A percentile compares a stretch with the other conserved stretches of the same genome.
phyloP scores from a whole-genome alignment of 257 asterid species.

The Nyctanthes arbortristis region DNA sequence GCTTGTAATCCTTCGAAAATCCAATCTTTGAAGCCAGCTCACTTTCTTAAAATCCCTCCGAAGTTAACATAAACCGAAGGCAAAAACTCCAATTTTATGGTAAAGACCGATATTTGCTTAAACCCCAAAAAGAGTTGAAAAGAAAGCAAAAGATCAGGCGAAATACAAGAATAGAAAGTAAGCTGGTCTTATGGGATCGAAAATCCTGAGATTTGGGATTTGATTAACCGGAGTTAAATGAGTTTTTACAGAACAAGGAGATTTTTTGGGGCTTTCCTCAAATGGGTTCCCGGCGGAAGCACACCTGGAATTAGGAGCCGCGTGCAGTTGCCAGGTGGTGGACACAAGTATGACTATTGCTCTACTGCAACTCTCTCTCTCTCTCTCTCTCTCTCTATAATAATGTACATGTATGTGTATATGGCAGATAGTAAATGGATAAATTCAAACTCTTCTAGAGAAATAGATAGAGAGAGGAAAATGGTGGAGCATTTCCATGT shows the following conservation, averaged over 20 bases:
- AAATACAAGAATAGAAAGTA: not conserved
- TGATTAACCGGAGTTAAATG: not conserved
- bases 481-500: not conserved
- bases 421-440: too few species aligned
- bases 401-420: too few species aligned
- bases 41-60: constrained; percentile 14
- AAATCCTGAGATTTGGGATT: constrained; percentile 31
- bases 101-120: too few species aligned
- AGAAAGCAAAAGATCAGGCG: not conserved
- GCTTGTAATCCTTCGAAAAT: constrained; percentile 39
- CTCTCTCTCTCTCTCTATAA: too few species aligned
- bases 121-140: constrained; percentile 17
- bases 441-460: too few species aligned
- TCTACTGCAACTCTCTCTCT: not conserved
- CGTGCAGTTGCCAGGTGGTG: constrained; percentile 40
- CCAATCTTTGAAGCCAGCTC: constrained; percentile 42
- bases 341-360: constrained; percentile 1
- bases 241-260: not conserved
- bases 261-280: too few species aligned
- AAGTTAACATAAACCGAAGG: not conserved
- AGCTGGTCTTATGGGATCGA: constrained; percentile 25
- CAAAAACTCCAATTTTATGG: constrained; percentile 20
- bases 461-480: not conserved
- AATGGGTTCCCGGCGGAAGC: constrained; percentile 10
- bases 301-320: constrained; percentile 34